Conservation (phyloP, 257 asterid genomes). For the Gentiana straminea region DNA sequence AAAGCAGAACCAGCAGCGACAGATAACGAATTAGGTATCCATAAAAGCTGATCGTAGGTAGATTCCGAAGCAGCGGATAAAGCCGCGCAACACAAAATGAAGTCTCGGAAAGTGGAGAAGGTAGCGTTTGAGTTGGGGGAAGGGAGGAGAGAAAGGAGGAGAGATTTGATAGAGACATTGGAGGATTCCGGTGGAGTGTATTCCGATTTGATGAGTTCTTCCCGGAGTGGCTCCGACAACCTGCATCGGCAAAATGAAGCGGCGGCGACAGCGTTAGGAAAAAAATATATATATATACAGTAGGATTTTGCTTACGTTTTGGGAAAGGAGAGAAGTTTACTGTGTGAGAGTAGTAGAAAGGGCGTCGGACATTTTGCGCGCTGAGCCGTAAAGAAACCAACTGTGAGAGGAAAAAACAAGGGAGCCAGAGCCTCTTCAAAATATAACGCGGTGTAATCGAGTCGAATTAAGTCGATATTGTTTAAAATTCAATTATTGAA, state of each 20-base stretch:
- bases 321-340: constrained; percentile 3
- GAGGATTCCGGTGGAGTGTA: constrained; percentile 54
- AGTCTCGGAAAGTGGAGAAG: constrained; percentile 29
- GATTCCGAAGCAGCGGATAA: constrained; percentile 56
- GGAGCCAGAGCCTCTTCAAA: too few relatives aligned
- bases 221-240: constrained; percentile 36
- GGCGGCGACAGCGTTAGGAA: not conserved
- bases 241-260: constrained; percentile 23
- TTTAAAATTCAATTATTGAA: too few relatives aligned
- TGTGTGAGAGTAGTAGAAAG: too few relatives aligned
- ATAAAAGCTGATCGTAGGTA: constrained; percentile 44
- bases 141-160: constrained; percentile 44
- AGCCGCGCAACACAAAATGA: constrained; percentile 61
- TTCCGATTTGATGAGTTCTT: constrained; percentile 28
- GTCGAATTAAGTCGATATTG: too few relatives aligned
- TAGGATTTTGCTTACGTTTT: not conserved
- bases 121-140: not conserved
- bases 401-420: too few relatives aligned
- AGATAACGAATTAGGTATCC: constrained; percentile 58
- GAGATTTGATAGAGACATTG: constrained; percentile 52
- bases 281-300: not conserved
- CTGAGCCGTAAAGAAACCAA: too few relatives aligned
- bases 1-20: constrained; percentile 38
- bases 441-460: too few relatives aligned
- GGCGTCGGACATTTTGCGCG: too few relatives aligned